A percentile compares a stretch with the other conserved stretches of the same genome.
Evolutionary conservation across 768 basidiomycete genomes (phyloP).

Genomic region (Lactarius sp.): DNA sequence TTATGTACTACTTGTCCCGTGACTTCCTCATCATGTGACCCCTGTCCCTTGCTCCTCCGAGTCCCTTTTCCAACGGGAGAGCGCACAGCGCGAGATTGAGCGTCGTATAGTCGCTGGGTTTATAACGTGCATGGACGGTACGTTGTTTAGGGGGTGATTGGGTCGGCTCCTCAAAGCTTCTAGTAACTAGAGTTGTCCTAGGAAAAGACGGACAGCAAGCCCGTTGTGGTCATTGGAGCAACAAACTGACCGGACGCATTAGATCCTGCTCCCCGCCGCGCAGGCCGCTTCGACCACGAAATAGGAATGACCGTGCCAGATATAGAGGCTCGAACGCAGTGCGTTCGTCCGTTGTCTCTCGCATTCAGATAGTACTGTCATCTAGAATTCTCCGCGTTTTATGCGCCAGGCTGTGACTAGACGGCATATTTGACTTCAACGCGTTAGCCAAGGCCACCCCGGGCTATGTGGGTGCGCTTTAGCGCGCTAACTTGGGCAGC

Average conservation of each 20-base stretch:
- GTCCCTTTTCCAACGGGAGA: too few species aligned
- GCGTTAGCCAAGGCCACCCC: constrained; percentile 76
- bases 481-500: constrained; percentile 88
- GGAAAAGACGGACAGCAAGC: too few species aligned
- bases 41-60: too few species aligned
- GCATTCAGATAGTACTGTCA: neutral
- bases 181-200: neutral
- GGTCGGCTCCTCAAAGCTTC: neutral
- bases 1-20: too few species aligned
- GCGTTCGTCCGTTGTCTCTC: neutral
- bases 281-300: too few species aligned
- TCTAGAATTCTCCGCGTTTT: constrained; percentile 81
- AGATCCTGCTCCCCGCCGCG: constrained; percentile 57
- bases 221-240: constrained; percentile 92
- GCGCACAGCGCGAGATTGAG: constrained; percentile 55
- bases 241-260: constrained; percentile 94
- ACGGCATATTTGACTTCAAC: constrained; percentile 86
- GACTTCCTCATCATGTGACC: too few species aligned
- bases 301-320: too few species aligned
- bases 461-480: constrained; percentile 45
- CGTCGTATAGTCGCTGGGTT: constrained; percentile 95
- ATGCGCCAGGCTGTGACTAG: constrained; percentile 75
- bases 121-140: constrained; percentile 98
- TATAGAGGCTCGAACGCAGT: too few species aligned
- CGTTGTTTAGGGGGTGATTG: constrained; percentile 26